Base-by-base conservation (phyloP, 768 basidiomycete genomes). In the Nidula microcarpa region DNA sequence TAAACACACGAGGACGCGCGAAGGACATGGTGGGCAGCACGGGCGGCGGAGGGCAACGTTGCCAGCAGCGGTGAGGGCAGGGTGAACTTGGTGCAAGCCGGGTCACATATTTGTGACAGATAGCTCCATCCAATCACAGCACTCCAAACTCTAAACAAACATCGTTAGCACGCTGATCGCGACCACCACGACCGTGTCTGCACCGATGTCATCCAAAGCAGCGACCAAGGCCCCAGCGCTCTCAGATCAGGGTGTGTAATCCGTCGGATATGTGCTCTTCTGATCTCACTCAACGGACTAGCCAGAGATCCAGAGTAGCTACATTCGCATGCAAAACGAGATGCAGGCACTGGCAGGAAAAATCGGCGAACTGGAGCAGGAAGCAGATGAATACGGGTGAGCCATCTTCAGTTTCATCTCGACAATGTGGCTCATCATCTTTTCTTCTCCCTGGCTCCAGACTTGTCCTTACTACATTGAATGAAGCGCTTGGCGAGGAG, bases 281-380 rank as follows among this genome's bases (percentile, higher is more conserved):
- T 65, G 56, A 44, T 54, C 66, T 72, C 68, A 69, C 69, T 71
- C 65, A 76, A 66, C 66, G 63, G 55, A 71, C 70, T 66, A 82
- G 81, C 76, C 76, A 93, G 92, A 94, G 69, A 82, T 94, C 53
- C 89, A 93, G 69, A 83, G 86, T 70, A 87, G 76, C 43, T 96
- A 91, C 64, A 77, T 85, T 57, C 84, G 86, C 53, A 78, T 89
- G 62, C 90, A 95, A 69, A 90, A 81, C 70, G 96, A 98, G 47
- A 74, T 98, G 32, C 93, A 95, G 68, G 81, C 85, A n/a, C 72
- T 98, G 30, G 93, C 94, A 36, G 83, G 86, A 58, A 98, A 98
- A 73, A 95, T 98, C 60, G 91, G 91, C 55, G 97, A 99, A 70
- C 79, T 99, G 33, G 97, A 99, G 68, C 84, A 87, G 59, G 97